phyloP scores from a whole-genome alignment of 1,284 basidiomycete genomes.

The Ustilago nuda region DNA sequence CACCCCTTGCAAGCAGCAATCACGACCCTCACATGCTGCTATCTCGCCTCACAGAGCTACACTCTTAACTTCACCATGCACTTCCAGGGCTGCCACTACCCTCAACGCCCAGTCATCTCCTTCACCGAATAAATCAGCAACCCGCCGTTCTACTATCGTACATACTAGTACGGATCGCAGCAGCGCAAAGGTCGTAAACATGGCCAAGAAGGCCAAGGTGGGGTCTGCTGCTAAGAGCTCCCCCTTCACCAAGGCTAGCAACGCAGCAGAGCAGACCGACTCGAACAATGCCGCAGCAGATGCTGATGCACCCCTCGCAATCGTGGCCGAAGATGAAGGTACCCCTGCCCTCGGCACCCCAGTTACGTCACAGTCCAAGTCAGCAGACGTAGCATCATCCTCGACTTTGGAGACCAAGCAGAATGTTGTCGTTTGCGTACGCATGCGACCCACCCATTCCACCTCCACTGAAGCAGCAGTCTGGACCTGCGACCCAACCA shows the following conservation, averaged over 20 bases:
- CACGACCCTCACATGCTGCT: not conserved
- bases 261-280: conserved; percentile 1
- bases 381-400: conserved; percentile 9
- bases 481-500: conserved; percentile 54
- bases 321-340: conserved; percentile 22
- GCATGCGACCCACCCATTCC: conserved; percentile 51
- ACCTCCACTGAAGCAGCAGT: conserved; percentile 23
- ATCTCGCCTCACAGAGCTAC: conserved; percentile 16
- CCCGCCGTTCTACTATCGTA: conserved; percentile 22
- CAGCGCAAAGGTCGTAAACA: conserved; percentile 15
- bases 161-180: conserved; percentile 12
- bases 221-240: conserved; percentile 39
- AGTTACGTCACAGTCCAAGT: conserved; percentile 3
- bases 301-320: conserved; percentile 16
- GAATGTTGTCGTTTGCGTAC: conserved; percentile 68
- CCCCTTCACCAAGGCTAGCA: conserved; percentile 32
- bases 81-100: conserved; percentile 24
- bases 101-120: conserved; percentile 13
- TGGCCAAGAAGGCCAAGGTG: conserved; percentile 51
- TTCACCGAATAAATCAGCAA: conserved; percentile 15
- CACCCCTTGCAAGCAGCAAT: conserved; percentile 13
- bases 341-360: conserved; percentile 1
- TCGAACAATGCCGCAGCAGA: not conserved
- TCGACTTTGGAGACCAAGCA: conserved; percentile 36
- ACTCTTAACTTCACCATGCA: conserved; percentile 24